Evolutionary conservation across 345 rosid species (phyloP).

Genomic region (Eucalyptus leucophloia): DNA sequence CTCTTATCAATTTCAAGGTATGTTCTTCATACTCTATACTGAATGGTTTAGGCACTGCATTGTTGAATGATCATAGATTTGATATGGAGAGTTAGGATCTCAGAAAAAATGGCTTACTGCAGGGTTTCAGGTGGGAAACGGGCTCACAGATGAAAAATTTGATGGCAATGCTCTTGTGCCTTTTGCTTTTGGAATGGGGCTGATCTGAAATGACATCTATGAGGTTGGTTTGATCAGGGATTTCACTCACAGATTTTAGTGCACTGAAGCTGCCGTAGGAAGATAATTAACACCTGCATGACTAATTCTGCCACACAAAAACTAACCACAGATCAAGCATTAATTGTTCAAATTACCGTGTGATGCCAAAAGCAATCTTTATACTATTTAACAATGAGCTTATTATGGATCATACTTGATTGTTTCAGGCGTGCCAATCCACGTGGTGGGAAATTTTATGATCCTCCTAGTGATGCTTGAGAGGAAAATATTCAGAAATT

Average conservation of each 20-base stretch:
- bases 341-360: no score
- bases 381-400: no score
- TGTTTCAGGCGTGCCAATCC: no score
- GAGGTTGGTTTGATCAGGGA: not conserved
- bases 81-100: not conserved
- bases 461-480: accelerated
- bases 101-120: not conserved
- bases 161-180: slow-evolving; percentile 12
- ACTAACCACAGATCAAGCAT: no score
- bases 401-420: no score
- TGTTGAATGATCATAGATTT: not conserved
- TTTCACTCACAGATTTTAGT: not conserved
- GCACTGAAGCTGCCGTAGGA: not conserved
- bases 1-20: no score
- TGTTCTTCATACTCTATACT: no score
- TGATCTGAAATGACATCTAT: slow-evolving; percentile 21
- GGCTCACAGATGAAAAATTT: not conserved
- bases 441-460: no score
- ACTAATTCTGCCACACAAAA: no score
- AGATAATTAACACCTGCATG: not conserved
- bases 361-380: no score
- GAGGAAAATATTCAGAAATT: no score
- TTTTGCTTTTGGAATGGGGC: slow-evolving; percentile 30
- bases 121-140: slow-evolving; percentile 44
- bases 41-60: not conserved